Evolutionary conservation across 139 green algal species (phyloP).

Genomic region (Zygnema circumcarinatum): DNA sequence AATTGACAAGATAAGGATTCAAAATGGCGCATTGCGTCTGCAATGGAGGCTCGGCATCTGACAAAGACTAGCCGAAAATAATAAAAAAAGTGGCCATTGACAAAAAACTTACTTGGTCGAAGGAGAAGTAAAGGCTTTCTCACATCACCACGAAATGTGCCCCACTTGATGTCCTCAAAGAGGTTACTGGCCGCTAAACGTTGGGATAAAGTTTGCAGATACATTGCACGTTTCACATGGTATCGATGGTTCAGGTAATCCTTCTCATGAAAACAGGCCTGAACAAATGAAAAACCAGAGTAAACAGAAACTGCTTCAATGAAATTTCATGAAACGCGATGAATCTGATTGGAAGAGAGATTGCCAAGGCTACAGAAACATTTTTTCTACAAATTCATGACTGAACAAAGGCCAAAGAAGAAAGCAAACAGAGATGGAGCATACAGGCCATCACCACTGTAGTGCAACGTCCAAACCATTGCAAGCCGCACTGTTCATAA

Average conservation of each 20-base stretch:
- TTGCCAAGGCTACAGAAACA: conserved; percentile 4
- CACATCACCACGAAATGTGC: conserved; percentile 35
- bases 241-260: conserved; percentile 57
- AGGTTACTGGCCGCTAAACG: neutral
- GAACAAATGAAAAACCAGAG: conserved; percentile 11
- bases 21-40: too few relatives aligned
- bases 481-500: too few relatives aligned
- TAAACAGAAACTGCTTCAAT: conserved; percentile 13
- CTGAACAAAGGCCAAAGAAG: neutral
- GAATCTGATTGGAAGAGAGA: conserved; percentile 2
- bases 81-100: too few relatives aligned
- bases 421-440: too few relatives aligned
- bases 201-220: conserved; percentile 26
- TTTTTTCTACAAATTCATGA: neutral
- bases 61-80: too few relatives aligned
- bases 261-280: conserved; percentile 59
- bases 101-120: conserved; percentile 8
- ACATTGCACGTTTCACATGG: conserved; percentile 52
- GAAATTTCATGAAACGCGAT: neutral
- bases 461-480: too few relatives aligned
- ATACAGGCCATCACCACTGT: too few relatives aligned
- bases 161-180: conserved; percentile 24
- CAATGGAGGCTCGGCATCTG: too few relatives aligned
- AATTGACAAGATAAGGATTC: too few relatives aligned
- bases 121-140: conserved; percentile 50